phyloP scores from a whole-genome alignment of 805 yeast genomes.

The Candida odintsovae region DNA sequence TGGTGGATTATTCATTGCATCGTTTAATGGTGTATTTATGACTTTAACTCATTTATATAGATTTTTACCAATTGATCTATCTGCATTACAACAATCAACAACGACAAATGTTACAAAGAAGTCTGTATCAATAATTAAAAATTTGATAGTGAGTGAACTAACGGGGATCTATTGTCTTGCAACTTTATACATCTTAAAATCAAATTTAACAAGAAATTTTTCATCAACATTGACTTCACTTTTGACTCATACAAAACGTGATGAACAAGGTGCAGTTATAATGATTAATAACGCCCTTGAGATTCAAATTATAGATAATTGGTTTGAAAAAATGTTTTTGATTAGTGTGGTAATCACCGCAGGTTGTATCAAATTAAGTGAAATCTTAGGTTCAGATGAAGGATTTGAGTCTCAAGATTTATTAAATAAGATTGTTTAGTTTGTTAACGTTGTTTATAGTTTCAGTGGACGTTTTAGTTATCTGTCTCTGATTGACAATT shows the following conservation, averaged over 20 bases:
- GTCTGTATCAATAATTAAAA: slow-evolving; percentile 33
- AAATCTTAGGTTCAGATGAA: slow-evolving; percentile 16
- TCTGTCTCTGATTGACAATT: background rate
- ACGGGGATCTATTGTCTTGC: slow-evolving; percentile 35
- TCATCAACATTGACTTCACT: slow-evolving; percentile 27
- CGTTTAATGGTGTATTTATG: slow-evolving; percentile 57
- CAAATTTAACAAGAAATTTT: slow-evolving; percentile 31
- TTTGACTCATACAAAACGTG: slow-evolving; percentile 13
- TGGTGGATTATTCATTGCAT: slow-evolving; percentile 52
- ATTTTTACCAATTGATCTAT: slow-evolving; percentile 31
- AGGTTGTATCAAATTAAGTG: slow-evolving; percentile 16
- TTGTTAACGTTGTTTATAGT: background rate
- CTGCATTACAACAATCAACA: slow-evolving; percentile 13
- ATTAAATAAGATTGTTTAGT: slow-evolving; percentile 10
- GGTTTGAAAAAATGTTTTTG: slow-evolving; percentile 36
- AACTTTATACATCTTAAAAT: slow-evolving; percentile 33
- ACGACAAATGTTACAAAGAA: slow-evolving; percentile 7
- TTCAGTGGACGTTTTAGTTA: background rate
- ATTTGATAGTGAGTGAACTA: slow-evolving; percentile 31
- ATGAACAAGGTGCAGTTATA: slow-evolving; percentile 14
- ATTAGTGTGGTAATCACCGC: slow-evolving; percentile 26
- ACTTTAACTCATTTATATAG: slow-evolving; percentile 51
- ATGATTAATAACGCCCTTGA: slow-evolving; percentile 10
- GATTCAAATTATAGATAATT: slow-evolving; percentile 27
- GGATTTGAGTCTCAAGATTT: slow-evolving; percentile 17